A percentile compares a stretch with the other conserved stretches of the same genome.
phyloP scores from a whole-genome alignment of 495 filamentous ascomycete genomes.

The Aspergillus olivimuriae region DNA sequence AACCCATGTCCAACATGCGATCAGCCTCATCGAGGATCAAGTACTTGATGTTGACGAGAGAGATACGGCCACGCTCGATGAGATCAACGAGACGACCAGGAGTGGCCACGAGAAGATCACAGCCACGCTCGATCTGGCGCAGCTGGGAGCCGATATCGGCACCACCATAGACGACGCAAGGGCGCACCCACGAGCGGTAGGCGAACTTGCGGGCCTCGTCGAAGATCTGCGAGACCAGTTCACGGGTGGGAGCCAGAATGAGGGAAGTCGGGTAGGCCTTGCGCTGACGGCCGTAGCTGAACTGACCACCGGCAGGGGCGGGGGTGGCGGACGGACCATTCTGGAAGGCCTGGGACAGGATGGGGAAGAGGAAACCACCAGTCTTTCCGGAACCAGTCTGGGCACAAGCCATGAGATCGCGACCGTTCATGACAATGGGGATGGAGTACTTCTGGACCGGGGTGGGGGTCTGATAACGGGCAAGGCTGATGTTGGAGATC shows the following conservation, averaged over 20 bases:
- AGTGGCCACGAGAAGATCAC: slow-evolving; percentile 94
- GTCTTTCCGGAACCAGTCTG: slow-evolving; percentile 99
- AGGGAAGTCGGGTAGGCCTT: slow-evolving; percentile 95
- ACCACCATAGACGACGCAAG: slow-evolving; percentile 98
- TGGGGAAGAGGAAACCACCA: slow-evolving; percentile 97
- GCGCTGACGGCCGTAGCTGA: slow-evolving; percentile 75
- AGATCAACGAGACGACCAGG: slow-evolving; percentile 95
- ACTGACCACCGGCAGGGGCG: slow-evolving; percentile 48
- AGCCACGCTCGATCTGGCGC: slow-evolving; percentile 94
- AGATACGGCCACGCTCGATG: slow-evolving; percentile 97
- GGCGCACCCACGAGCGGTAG: slow-evolving; percentile 97
- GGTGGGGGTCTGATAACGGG: slow-evolving; percentile 88
- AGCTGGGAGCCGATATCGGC: slow-evolving; percentile 96
- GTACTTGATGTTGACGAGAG: slow-evolving; percentile 94
- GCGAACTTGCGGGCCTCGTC: slow-evolving; percentile 97
- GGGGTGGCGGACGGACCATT: slow-evolving; percentile 72
- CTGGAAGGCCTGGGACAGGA: slow-evolving; percentile 90
- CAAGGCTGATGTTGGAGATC: slow-evolving; percentile 82
- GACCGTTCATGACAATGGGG: slow-evolving; percentile 91
- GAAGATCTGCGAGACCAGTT: slow-evolving; percentile 97
- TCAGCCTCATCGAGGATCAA: slow-evolving; percentile 98
- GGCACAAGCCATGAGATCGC: slow-evolving; percentile 98
- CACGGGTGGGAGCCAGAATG: slow-evolving; percentile 92
- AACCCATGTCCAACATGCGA: slow-evolving; percentile 99
- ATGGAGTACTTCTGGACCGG: slow-evolving; percentile 98